Base-by-base conservation (phyloP, 2,329 filamentous ascomycete species). In the Epicoccum sorghinum region DNA sequence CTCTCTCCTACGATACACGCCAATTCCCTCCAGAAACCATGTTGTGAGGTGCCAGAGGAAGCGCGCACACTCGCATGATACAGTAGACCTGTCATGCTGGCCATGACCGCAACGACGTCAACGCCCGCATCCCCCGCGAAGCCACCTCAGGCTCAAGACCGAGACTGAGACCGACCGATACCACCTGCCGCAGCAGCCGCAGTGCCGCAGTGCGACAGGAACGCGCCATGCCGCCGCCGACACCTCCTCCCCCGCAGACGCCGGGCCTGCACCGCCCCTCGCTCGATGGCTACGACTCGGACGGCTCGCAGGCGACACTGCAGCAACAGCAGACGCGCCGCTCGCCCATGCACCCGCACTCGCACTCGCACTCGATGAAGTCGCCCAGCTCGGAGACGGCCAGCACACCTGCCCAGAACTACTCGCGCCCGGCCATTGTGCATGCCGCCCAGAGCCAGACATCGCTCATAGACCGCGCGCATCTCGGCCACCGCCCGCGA, bases 401-500 rank as follows among this genome's bases (percentile, higher is more conserved):
- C 27, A 39, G 25, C 38, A 39, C 57, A 12, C 36, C 59, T 24
- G 46, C 61, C 13, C 73, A 73, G n/a, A 77, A 76, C 67, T 74
- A 71, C 64, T 70, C 68, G 53, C 70, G 71, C 55, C 71, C 51
- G 64, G 68, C 61, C 68, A 75, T 54, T 62, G 67, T 66, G 73
- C 57, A 78, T 70, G 38, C 69, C 75, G 47, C 57, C 3, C 61
- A 61, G 57, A 61, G 54, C 42, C 62, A 64, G 59, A 57, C 52
- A 30, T 50, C 52, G 36, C 46, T 55, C 24, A 38, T 55, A 9
- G 52, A 55, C 46, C 52, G 52, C 46, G 36, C 55, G 40, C 58
- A 62, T 48, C 58, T 74, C 63, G 79, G 66, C 78, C 89, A 80
- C 75, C 83, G 71, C 75, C 87, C 75, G 61, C 83, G 89, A 65